Evolutionary conservation across 805 yeast species (phyloP).

Genomic region (Teunomyces pallodes): DNA sequence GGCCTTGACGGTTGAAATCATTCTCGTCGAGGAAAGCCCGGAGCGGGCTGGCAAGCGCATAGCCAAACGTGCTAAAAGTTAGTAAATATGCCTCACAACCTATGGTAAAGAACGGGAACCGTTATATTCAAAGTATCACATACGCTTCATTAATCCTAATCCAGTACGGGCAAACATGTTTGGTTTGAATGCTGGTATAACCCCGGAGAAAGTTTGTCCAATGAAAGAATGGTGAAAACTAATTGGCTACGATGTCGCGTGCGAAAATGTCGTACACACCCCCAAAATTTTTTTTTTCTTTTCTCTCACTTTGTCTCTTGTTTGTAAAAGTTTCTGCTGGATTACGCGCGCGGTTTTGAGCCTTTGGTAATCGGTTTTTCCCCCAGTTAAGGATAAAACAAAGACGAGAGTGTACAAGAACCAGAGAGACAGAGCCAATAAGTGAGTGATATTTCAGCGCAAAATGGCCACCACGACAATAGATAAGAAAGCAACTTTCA

Average conservation of each 20-base stretch:
- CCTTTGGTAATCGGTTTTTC: neutral
- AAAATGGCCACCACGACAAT: neutral
- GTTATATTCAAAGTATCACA: neutral
- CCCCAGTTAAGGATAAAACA: neutral
- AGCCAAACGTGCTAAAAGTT: constrained; percentile 13
- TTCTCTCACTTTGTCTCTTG: too few species aligned
- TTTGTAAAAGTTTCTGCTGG: too few species aligned
- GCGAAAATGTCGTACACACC: neutral
- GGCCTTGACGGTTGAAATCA: constrained; percentile 40
- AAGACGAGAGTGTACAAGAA: neutral
- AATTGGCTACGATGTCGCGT: constrained; percentile 7
- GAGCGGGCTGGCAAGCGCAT: constrained; percentile 8
- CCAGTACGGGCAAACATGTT: constrained; percentile 35
- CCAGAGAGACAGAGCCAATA: neutral
- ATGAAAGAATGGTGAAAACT: constrained; percentile 8
- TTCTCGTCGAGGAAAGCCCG: constrained; percentile 4
- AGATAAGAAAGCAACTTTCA: constrained; percentile 1
- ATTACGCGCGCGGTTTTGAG: neutral
- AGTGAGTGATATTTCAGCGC: too few species aligned
- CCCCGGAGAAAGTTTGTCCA: constrained; percentile 9
- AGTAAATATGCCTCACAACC: constrained; percentile 7
- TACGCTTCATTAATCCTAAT: constrained; percentile 29
- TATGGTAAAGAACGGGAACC: too few species aligned
- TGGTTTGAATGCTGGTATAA: constrained; percentile 2
- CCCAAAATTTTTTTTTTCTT: too few species aligned